phyloP scores from a whole-genome alignment of 495 filamentous ascomycete genomes.

The Aspergillus mulundensis region DNA sequence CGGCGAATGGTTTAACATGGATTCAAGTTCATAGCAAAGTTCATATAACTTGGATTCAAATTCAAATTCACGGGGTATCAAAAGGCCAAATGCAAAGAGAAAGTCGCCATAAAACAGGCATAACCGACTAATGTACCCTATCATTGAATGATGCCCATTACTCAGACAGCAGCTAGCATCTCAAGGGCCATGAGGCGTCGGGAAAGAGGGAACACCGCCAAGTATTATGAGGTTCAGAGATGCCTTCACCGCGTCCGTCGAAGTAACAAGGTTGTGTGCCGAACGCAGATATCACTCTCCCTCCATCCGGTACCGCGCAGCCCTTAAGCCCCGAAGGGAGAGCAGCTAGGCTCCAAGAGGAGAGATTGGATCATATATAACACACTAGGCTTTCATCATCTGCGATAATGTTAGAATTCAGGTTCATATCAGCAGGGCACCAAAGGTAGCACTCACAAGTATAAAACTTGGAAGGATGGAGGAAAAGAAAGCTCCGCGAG shows the following conservation, averaged over 20 bases:
- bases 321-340: constrained; percentile 95
- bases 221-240: constrained; percentile 74
- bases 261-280: constrained; percentile 97
- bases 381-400: constrained; percentile 99
- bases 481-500: constrained; percentile 45
- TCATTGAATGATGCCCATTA: constrained; percentile 7
- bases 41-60: no score
- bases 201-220: constrained; percentile 34
- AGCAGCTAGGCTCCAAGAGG: constrained; percentile 64
- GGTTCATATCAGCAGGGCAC: background rate
- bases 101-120: background rate
- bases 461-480: constrained; percentile 98
- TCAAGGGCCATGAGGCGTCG: constrained; percentile 16
- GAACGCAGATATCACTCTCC: constrained; percentile 96
- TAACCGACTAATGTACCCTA: background rate
- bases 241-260: constrained; percentile 94
- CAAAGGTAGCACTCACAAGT: constrained; percentile 61
- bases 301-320: constrained; percentile 61
- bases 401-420: constrained; percentile 48
- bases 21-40: no score
- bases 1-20: no score
- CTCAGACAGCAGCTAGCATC: background rate
- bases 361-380: constrained; percentile 74
- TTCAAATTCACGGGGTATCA: no score
- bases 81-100: background rate